phyloP scores from a whole-genome alignment of 257 asterid species.

The Salvia rosmarinus region DNA sequence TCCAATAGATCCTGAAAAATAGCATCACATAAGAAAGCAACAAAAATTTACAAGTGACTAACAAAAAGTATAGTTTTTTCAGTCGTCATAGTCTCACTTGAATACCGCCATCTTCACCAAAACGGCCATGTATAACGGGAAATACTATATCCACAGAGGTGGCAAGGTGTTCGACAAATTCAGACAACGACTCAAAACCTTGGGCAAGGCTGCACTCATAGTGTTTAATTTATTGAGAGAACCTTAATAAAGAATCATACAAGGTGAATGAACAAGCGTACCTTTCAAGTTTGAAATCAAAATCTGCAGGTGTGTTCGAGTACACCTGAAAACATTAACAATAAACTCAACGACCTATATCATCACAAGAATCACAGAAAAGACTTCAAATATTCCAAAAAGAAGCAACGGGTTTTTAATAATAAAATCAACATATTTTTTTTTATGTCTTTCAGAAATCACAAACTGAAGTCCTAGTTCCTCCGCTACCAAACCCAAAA shows the following conservation, averaged over 20 bases:
- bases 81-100: conserved; percentile 58
- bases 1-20: conserved; percentile 70
- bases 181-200: conserved; percentile 67
- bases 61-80: neutral
- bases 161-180: conserved; percentile 70
- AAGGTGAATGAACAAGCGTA: conserved; percentile 16
- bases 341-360: conserved; percentile 20
- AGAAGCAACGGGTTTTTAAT: too few relatives aligned
- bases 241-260: neutral
- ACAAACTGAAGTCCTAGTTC: neutral
- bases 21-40: conserved; percentile 19
- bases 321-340: conserved; percentile 52
- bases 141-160: conserved; percentile 79
- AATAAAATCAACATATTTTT: too few relatives aligned
- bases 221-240: conserved; percentile 18
- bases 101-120: conserved; percentile 96
- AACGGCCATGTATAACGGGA: conserved; percentile 93
- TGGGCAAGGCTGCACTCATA: conserved; percentile 75
- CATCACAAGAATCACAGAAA: neutral
- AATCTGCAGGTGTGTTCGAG: conserved; percentile 86
- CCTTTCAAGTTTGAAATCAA: conserved; percentile 92
- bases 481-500: neutral
- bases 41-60: conserved; percentile 5
- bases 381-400: neutral
- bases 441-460: too few relatives aligned